A percentile compares a stretch with the other conserved stretches of the same genome.
Conservation (phyloP, 2,329 filamentous ascomycete genomes). For the Paecilomyces formosus region DNA sequence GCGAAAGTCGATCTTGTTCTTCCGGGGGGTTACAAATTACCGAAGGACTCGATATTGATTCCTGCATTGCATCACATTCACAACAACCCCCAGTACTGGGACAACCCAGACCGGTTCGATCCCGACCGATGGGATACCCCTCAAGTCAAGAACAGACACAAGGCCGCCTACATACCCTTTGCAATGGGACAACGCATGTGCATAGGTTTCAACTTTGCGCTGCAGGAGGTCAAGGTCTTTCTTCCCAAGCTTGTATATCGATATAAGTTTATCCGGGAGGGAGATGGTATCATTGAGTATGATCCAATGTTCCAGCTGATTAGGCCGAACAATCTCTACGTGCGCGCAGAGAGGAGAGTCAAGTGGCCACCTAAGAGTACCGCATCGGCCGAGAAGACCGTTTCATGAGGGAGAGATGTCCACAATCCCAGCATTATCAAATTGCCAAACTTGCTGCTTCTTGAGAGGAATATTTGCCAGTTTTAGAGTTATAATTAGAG, state of each 20-base stretch:
- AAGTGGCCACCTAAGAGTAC: slow-evolving; percentile 36
- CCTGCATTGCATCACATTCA: not conserved
- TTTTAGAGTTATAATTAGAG: not conserved
- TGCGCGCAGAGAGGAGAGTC: slow-evolving; percentile 41
- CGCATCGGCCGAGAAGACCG: not conserved
- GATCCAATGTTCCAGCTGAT: slow-evolving; percentile 55
- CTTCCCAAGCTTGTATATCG: slow-evolving; percentile 52
- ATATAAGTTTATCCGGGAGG: slow-evolving; percentile 50
- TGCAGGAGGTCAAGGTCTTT: slow-evolving; percentile 52
- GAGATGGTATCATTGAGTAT: slow-evolving; percentile 47
- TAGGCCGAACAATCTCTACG: slow-evolving; percentile 49
- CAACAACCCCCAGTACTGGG: slow-evolving; percentile 38
- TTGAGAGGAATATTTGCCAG: not conserved
- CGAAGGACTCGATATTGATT: not conserved
- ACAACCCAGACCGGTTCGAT: slow-evolving; percentile 51
- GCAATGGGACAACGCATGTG: slow-evolving; percentile 51
- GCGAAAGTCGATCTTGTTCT: slow-evolving; percentile 50
- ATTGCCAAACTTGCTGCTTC: no score
- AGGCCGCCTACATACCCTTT: slow-evolving; percentile 52
- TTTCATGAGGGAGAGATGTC: not conserved
- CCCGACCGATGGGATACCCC: slow-evolving; percentile 54
- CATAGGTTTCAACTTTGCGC: slow-evolving; percentile 58
- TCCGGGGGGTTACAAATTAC: slow-evolving; percentile 48
- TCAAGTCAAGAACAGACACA: slow-evolving; percentile 45
- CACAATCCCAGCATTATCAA: not conserved